Evolutionary conservation across 192 early-diverging fungal species (phyloP).

Genomic region (Mortierella hygrophila): DNA sequence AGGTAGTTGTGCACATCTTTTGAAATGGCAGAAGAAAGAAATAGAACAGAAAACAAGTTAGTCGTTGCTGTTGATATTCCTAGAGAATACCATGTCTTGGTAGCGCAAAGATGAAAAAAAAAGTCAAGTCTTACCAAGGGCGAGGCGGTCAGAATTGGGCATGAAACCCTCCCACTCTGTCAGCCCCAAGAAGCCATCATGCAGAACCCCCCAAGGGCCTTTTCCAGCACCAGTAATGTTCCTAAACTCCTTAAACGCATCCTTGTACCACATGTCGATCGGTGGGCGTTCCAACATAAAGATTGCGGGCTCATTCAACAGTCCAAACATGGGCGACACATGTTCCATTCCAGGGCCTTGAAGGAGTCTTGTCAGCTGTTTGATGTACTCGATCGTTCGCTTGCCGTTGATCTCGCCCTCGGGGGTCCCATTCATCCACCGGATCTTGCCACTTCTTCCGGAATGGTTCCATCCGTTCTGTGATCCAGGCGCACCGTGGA

Average conservation of each 20-base stretch:
- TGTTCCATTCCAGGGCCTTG: slow-evolving; percentile 62
- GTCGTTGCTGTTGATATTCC: too few species aligned
- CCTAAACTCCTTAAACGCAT: slow-evolving; percentile 56
- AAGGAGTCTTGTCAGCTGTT: slow-evolving; percentile 65
- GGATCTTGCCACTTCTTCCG: slow-evolving; percentile 43
- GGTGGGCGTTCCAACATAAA: slow-evolving; percentile 26
- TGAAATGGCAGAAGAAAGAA: not conserved
- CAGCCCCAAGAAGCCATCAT: slow-evolving; percentile 65
- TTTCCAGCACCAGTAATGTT: slow-evolving; percentile 37
- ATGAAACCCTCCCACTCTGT: slow-evolving; percentile 61
- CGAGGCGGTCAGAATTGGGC: slow-evolving; percentile 54
- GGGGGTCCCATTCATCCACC: slow-evolving; percentile 46
- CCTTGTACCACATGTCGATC: slow-evolving; percentile 57
- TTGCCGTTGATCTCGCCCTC: slow-evolving; percentile 62
- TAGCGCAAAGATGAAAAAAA: not conserved
- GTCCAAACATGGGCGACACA: slow-evolving; percentile 63
- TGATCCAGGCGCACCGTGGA: slow-evolving; percentile 79
- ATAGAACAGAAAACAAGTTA: not conserved
- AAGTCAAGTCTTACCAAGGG: slow-evolving; percentile 53
- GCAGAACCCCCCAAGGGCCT: slow-evolving; percentile 56
- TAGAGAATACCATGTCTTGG: too few species aligned
- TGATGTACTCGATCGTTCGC: slow-evolving; percentile 66
- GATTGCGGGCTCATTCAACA: slow-evolving; percentile 64
- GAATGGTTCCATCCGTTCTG: slow-evolving; percentile 81
- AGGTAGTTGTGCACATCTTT: slow-evolving; percentile 66